These are phyloP conservation scores for Diaporthe citriasiana DNA, from an alignment of 2,329 filamentous ascomycete species.

Conservation along the genomic window DNA sequence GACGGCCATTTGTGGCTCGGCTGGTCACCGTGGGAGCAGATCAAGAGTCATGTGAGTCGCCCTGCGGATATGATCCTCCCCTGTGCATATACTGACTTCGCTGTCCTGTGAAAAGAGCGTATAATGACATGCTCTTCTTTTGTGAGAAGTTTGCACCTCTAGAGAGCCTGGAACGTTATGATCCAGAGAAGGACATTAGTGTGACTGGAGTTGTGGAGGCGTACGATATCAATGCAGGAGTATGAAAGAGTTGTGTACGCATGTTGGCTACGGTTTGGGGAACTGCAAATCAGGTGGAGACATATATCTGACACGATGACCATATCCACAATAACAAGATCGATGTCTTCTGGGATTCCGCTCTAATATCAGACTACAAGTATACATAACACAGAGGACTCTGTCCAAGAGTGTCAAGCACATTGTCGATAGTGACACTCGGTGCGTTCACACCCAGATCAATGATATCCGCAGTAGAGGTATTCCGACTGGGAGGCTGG, in stretches of 20 bases:
- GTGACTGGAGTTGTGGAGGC: not conserved
- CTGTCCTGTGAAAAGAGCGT: not conserved
- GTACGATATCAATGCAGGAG: slow-evolving; percentile 8
- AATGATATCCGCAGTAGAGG: slow-evolving; percentile 13
- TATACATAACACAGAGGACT: slow-evolving; percentile 25
- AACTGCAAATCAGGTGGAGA: not conserved
- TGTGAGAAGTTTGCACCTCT: slow-evolving; percentile 23
- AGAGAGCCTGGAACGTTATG: not conserved
- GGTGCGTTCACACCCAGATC: slow-evolving; percentile 13
- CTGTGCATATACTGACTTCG: not conserved
- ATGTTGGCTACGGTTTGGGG: too few species aligned
- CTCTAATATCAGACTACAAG: not conserved
- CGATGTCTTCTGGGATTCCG: too few species aligned
- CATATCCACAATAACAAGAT: not conserved
- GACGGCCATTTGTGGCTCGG: slow-evolving; percentile 13
- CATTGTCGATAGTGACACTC: not conserved
- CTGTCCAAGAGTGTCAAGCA: slow-evolving; percentile 15
- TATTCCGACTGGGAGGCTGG: slow-evolving; percentile 45
- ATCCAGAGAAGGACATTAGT: slow-evolving; percentile 7
- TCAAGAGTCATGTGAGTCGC: slow-evolving; percentile 17
- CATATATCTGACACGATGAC: not conserved
- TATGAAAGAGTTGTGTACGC: not conserved
- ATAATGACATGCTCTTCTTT: slow-evolving; percentile 20
- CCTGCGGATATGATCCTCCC: rapidly evolving
- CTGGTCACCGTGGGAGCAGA: slow-evolving; percentile 19